Conservation (phyloP, 2,329 filamentous ascomycete species). For the Colletotrichum truncatum region DNA sequence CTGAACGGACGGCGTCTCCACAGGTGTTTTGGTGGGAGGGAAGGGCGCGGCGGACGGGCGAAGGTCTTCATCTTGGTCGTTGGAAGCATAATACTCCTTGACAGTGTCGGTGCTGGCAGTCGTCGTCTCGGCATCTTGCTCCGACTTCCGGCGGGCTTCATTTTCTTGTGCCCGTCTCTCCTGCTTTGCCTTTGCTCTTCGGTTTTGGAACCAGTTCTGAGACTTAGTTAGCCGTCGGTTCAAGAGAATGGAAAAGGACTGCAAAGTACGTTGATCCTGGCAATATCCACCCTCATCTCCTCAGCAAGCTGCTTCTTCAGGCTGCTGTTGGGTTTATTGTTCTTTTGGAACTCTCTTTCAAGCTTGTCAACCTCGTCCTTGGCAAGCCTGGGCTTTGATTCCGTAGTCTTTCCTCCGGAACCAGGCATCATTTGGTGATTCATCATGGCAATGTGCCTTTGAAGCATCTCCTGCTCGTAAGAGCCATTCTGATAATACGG, state of each 20-base stretch:
- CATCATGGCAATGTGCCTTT: slow-evolving; percentile 31
- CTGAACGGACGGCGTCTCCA: not conserved
- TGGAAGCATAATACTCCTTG: slow-evolving; percentile 43
- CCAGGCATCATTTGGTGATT: slow-evolving; percentile 7
- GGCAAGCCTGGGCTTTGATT: slow-evolving; percentile 63
- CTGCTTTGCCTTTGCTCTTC: slow-evolving; percentile 72
- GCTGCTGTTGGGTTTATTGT: slow-evolving; percentile 71
- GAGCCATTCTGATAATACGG: slow-evolving; percentile 25
- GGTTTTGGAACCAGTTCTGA: slow-evolving; percentile 76
- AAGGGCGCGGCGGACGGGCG: slow-evolving; percentile 49
- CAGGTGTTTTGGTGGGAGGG: slow-evolving; percentile 17
- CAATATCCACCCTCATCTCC: slow-evolving; percentile 69
- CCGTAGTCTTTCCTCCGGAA: slow-evolving; percentile 43
- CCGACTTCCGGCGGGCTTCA: slow-evolving; percentile 46
- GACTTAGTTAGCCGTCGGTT: slow-evolving; percentile 37
- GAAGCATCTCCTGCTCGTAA: slow-evolving; percentile 8
- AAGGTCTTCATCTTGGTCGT: slow-evolving; percentile 44
- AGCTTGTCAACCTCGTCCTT: slow-evolving; percentile 68
- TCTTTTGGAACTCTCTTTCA: slow-evolving; percentile 70
- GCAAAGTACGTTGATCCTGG: slow-evolving; percentile 66
- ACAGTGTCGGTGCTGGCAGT: slow-evolving; percentile 39
- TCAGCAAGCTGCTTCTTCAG: slow-evolving; percentile 70
- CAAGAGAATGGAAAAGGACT: slow-evolving; percentile 23
- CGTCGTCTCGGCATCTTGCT: slow-evolving; percentile 48
- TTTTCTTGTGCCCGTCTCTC: slow-evolving; percentile 65